These are phyloP conservation scores for Saccharata proteae DNA, from an alignment of 2,329 filamentous ascomycete species.

Conservation along the genomic window DNA sequence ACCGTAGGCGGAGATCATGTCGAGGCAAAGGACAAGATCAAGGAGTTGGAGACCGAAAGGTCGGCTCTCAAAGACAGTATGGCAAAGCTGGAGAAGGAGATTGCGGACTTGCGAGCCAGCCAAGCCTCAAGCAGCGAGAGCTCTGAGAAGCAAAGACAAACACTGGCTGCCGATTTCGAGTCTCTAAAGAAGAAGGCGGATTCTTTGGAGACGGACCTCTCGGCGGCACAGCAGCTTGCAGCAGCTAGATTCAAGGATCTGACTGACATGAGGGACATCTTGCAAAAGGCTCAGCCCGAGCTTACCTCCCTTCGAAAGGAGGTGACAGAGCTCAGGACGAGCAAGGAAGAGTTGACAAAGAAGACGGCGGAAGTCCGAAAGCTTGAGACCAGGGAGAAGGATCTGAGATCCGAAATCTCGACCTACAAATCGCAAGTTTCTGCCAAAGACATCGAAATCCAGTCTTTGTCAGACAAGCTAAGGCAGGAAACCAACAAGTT, in stretches of 20 bases:
- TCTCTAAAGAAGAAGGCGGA: conserved; percentile 58
- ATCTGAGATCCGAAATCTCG: conserved; percentile 62
- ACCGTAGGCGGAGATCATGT: conserved; percentile 74
- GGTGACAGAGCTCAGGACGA: conserved; percentile 57
- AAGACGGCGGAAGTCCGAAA: conserved; percentile 53
- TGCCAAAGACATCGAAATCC: conserved; percentile 69
- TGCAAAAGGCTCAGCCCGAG: conserved; percentile 81
- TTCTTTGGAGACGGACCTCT: conserved; percentile 68
- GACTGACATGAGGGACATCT: conserved; percentile 62
- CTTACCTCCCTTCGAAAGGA: conserved; percentile 68
- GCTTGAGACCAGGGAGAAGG: conserved; percentile 73
- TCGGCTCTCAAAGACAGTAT: conserved; percentile 51
- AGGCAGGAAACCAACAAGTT: conserved; percentile 60
- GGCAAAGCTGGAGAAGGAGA: conserved; percentile 56
- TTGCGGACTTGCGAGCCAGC: conserved; percentile 42
- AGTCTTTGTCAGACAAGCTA: conserved; percentile 65
- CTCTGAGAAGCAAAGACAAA: conserved; percentile 40
- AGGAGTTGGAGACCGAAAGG: conserved; percentile 61
- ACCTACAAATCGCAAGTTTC: conserved; percentile 56
- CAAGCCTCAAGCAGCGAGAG: conserved; percentile 34
- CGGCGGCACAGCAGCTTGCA: conserved; percentile 74
- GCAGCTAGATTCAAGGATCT: conserved; percentile 82
- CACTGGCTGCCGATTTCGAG: conserved; percentile 53
- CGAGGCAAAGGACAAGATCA: conserved; percentile 62
- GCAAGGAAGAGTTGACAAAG: conserved; percentile 61